Base-by-base conservation (phyloP, 345 rosid genomes). In the Schrenkiella parvula region DNA sequence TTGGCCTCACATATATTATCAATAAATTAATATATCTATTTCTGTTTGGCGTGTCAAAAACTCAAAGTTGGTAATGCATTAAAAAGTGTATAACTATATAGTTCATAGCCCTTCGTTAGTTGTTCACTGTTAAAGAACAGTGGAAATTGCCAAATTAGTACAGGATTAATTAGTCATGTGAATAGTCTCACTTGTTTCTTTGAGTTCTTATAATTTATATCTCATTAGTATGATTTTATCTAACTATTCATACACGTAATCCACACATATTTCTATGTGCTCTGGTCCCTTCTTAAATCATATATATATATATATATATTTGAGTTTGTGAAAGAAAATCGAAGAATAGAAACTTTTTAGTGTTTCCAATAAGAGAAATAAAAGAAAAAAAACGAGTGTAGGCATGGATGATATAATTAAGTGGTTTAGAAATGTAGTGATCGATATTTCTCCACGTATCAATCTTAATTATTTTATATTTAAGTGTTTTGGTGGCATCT, bases 51-150 rank as follows among this genome's bases (percentile, higher is more conserved):
- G 75, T 38, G 15, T 51, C 42, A 69, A 43, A 15, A 32, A 42
- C 35, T 61, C 44, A 61, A 62, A 25, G 70, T 69, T 62, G 66
- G 70, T 53, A 28, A 41, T 29, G 69, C 35, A 63, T 43, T 5
- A 18, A 67, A 51, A 54, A 57, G 55, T 64, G 13, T 53, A 56
- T 34, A 46, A 25, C 56, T 48, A 55, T 64, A 55, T 70, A 26
- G 72, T 70, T 70, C 71, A 70, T 37, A 76, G 60, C 35, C 23
- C 50, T 62, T 64, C 80, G 75, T 76, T 76, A 55, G 80, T 64
- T 70, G 56, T 77, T 70, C 55, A 77, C 80, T 77, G 72, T 64
- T 64, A 0, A 22, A 21, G 14, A 55, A 77, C 72, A 76, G 80
- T 77, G 62, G 13, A 64, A 21, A 37, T 76, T 47, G 71, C 71